Evolutionary conservation across 495 filamentous ascomycete genomes (phyloP).

Genomic region (Penicillium nucicola): DNA sequence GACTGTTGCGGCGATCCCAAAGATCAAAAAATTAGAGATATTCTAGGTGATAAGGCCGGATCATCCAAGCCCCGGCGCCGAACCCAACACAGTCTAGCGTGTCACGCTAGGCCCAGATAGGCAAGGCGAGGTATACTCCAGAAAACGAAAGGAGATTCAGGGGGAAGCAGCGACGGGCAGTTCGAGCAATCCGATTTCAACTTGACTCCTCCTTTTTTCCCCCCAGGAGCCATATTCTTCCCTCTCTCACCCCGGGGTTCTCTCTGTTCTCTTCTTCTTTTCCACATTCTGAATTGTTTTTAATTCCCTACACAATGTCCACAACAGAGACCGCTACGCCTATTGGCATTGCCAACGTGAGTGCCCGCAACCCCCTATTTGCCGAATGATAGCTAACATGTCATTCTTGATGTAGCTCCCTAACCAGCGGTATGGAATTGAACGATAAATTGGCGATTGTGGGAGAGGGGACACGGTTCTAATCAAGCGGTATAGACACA

Average conservation of each 20-base stretch:
- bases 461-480: conserved; percentile 24
- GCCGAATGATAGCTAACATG: conserved; percentile 15
- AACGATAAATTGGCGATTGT: conserved; percentile 4
- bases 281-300: conserved; percentile 15
- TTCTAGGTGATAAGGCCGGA: conserved; percentile 26
- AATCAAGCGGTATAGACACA: conserved; percentile 63
- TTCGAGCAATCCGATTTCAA: conserved; percentile 9
- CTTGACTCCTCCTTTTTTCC: conserved; percentile 18
- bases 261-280: conserved; percentile 16
- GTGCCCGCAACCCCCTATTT: conserved; percentile 18
- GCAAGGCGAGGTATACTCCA: conserved; percentile 34
- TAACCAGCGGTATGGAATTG: conserved; percentile 70
- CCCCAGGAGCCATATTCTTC: conserved; percentile 13
- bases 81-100: conserved; percentile 11
- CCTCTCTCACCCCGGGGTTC: conserved; percentile 14
- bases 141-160: conserved; percentile 38
- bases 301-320: conserved; percentile 56
- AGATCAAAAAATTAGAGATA: conserved; percentile 25
- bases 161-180: conserved; percentile 26
- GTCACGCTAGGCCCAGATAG: conserved; percentile 22
- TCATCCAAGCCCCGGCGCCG: conserved; percentile 23
- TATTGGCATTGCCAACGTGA: conserved; percentile 98
- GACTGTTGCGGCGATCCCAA: conserved; percentile 35
- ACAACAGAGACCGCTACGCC: conserved; percentile 83
- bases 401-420: conserved; percentile 56